Base-by-base conservation (phyloP, 768 basidiomycete species). In the Xerocomellus intermedius region DNA sequence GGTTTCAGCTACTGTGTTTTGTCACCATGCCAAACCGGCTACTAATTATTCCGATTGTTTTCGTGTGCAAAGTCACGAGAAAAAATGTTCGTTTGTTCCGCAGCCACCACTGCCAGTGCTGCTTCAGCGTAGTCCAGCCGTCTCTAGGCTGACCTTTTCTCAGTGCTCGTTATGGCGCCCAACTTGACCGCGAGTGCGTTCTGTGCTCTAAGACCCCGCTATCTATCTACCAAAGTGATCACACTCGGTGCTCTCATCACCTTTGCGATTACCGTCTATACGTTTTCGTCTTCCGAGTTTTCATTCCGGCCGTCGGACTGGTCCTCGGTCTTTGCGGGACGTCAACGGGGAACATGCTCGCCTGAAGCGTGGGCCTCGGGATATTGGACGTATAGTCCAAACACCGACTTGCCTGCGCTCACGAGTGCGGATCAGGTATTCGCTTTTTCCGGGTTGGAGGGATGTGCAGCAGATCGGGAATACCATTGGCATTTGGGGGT, bases 391-490 rank as follows among this genome's bases (percentile, higher is more conserved):
- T 67, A 73, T 30, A 73, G 66, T n/a, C 68, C 74, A 8, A 71
- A 73, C 8, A 70, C 74, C 8, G 70, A 70, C 33, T 50, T 69
- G 37, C 54, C 68, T 41, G 59, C 56, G 41, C 76, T 82, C 69
- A 71, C 71, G 3, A 49, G 61, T 19, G 61, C 64, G 12, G 72
- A 77, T 30, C 79, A 86, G 55, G 78, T 76, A 8, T 67, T 83
- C 42, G 64, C 56, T 5, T 80, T 85, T 59, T 74, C 80, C n/a
- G 84, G 84, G 7, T 78, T 85, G 35, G 71, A 78, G 51, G 83
- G 83, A 30, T 87, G 85, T 58, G 85, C 86, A 19, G 81, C 80
- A 59, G 78, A 79, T 52, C 75, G 84, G 50, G 85, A 87, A 67
- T 79, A 77, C 58, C 71, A 70, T 54, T 87, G 85, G 86, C 86